phyloP scores from a whole-genome alignment of 257 asterid species.

The Nicotiana tomentosiformis region DNA sequence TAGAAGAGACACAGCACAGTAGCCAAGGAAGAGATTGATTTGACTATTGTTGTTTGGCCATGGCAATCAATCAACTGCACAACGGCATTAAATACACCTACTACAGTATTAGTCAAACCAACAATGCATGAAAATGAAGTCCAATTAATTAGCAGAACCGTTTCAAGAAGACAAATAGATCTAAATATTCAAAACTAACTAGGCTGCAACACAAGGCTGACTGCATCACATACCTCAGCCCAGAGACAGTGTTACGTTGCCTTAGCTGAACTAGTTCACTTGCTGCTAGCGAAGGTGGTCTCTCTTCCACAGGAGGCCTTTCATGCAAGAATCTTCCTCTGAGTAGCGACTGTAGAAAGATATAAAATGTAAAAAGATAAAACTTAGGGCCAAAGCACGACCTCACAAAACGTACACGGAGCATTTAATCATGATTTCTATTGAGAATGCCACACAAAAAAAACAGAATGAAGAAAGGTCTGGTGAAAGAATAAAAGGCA shows the following conservation, averaged over 20 bases:
- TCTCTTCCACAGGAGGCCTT: constrained; percentile 67
- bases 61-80: background rate
- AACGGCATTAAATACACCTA: background rate
- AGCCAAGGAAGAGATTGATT: background rate
- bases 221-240: constrained; percentile 60
- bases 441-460: background rate
- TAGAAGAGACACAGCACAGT: background rate
- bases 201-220: background rate
- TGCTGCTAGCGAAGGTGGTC: constrained; percentile 72
- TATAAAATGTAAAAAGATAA: background rate
- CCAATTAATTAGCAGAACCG: background rate
- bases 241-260: constrained; percentile 87
- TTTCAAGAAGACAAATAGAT: background rate
- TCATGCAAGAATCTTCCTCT: constrained; percentile 90
- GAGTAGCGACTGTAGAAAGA: constrained; percentile 65
- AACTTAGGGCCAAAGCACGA: background rate
- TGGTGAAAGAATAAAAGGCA: background rate
- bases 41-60: background rate
- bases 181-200: background rate
- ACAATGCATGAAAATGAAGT: background rate
- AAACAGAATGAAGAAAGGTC: background rate
- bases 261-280: constrained; percentile 81
- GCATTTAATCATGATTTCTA: background rate
- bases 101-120: background rate
- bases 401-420: background rate